Evolutionary conservation across 1,284 basidiomycete genomes (phyloP), one percentile per base, ranked within the genome.

Genomic region (Microbotryum lychnidis-dioicae): DNA sequence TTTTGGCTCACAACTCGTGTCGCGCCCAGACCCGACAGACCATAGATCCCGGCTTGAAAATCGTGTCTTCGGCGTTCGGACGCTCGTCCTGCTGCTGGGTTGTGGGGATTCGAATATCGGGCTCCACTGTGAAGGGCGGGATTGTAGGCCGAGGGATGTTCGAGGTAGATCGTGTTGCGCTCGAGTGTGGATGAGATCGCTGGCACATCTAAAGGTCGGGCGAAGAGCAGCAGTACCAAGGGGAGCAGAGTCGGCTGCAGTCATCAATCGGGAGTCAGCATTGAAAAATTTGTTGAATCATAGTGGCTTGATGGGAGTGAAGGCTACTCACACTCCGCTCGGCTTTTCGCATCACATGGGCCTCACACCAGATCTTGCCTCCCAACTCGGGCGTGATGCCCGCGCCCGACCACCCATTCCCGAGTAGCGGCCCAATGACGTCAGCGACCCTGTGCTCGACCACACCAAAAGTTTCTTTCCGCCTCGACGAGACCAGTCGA

Each of bases 151-250:
- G 76, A 60, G 0, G 94, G 94, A 71, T 94, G 87, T 69, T 91
- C 86, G 54, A 97, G 82, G 61, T 86, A 80, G 20, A 94, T 78
- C 61, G 81, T 81, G 58, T 83, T 79, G 18, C 37, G 27, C 27
- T 65, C 63, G 53, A 98, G 80, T 69, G 84, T 85, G 67, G 84
- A 80, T 58, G 87, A 84, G 67, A 98, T 85, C 61, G 87, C 84
- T 21, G 80, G 77, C 64, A 97, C 86, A 75, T 96, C 92, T 45
- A 89, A 87, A 69, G 92, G 92, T 6, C 90, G 87, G 16, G 91
- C 93, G 75, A 91, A 96, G 33, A 97, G 83, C 37, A 97, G 82
- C 73, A 97, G 81, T 73, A 89, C 86, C 50, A 97, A 79, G 29
- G 86, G 83, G 46, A 91, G 79, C 61, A 91, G 86, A 53, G 86